Conservation (phyloP, 2,329 filamentous ascomycete genomes). For the Epichloe uncinata region DNA sequence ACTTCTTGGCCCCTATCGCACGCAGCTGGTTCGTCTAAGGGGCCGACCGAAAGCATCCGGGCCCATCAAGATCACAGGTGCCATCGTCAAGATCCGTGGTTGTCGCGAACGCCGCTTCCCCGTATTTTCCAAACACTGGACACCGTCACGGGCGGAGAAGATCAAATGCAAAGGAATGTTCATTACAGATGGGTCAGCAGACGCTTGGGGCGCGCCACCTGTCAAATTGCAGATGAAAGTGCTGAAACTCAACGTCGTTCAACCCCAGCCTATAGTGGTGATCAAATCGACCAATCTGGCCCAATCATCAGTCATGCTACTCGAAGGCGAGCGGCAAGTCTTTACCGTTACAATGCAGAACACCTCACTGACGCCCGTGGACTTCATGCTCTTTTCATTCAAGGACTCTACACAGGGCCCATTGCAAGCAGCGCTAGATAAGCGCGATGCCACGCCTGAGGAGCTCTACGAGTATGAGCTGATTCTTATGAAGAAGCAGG, state of each 20-base stretch:
- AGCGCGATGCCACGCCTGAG: conserved; percentile 61
- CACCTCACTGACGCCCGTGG: conserved; percentile 59
- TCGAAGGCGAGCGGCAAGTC: conserved; percentile 72
- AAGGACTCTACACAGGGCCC: conserved; percentile 75
- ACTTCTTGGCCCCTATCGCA: conserved; percentile 66
- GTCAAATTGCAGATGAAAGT: conserved; percentile 32
- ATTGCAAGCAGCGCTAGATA: conserved; percentile 60
- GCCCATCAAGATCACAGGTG: conserved; percentile 60
- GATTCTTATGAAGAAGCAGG: conserved; percentile 61
- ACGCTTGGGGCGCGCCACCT: conserved; percentile 22
- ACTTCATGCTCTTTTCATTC: conserved; percentile 79
- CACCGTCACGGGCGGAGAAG: conserved; percentile 53
- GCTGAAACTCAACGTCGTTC: conserved; percentile 61
- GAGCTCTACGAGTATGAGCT: conserved; percentile 81
- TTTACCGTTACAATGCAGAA: conserved; percentile 78
- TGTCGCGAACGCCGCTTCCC: conserved; percentile 76
- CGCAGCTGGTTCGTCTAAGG: conserved; percentile 61
- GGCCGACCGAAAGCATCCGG: conserved; percentile 58
- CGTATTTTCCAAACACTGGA: conserved; percentile 69
- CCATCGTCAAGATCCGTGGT: conserved; percentile 63
- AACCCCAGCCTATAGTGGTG: conserved; percentile 61
- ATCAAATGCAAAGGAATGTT: conserved; percentile 61
- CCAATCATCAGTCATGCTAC: conserved; percentile 79
- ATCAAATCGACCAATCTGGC: conserved; percentile 66
- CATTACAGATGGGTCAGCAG: conserved; percentile 36